Evolutionary conservation across 2,329 filamentous ascomycete species (phyloP).

Genomic region (Aspergillus ustus): DNA sequence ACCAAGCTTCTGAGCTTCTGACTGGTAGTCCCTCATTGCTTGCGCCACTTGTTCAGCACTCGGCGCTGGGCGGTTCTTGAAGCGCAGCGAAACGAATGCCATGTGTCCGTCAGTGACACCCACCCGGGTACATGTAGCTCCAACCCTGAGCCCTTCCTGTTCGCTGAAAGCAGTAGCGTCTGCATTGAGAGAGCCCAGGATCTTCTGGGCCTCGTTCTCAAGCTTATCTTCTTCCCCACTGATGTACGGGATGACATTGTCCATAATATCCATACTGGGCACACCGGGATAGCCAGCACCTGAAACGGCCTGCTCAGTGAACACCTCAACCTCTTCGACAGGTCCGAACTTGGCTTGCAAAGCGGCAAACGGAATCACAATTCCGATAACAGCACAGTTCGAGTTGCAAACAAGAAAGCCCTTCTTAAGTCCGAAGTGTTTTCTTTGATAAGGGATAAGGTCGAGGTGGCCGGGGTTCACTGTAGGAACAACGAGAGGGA

Average conservation of each 20-base stretch:
- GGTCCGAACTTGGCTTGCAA: constrained; percentile 84
- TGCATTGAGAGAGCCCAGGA: constrained; percentile 75
- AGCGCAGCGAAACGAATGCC: constrained; percentile 87
- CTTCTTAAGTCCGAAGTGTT: constrained; percentile 72
- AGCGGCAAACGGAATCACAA: constrained; percentile 93
- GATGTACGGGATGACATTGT: constrained; percentile 96
- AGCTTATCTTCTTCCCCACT: constrained; percentile 94
- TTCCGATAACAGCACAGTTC: constrained; percentile 95
- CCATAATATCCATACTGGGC: constrained; percentile 90
- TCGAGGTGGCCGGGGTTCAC: constrained; percentile 89
- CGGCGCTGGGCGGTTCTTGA: constrained; percentile 75
- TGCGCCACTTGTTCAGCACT: constrained; percentile 75
- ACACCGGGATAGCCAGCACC: constrained; percentile 74
- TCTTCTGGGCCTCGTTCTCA: constrained; percentile 93
- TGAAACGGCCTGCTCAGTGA: constrained; percentile 93
- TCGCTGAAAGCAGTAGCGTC: constrained; percentile 76
- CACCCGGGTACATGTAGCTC: constrained; percentile 89
- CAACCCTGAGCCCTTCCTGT: constrained; percentile 74
- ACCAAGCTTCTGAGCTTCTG: constrained; percentile 79
- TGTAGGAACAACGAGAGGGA: constrained; percentile 91
- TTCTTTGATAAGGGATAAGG: constrained; percentile 86
- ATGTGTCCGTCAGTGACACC: constrained; percentile 95
- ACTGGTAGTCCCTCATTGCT: constrained; percentile 79
- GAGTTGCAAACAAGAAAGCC: constrained; percentile 98
- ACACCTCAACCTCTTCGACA: constrained; percentile 76